Evolutionary conservation across 331 rosid species (phyloP).

Genomic region (Quercus lobata): DNA sequence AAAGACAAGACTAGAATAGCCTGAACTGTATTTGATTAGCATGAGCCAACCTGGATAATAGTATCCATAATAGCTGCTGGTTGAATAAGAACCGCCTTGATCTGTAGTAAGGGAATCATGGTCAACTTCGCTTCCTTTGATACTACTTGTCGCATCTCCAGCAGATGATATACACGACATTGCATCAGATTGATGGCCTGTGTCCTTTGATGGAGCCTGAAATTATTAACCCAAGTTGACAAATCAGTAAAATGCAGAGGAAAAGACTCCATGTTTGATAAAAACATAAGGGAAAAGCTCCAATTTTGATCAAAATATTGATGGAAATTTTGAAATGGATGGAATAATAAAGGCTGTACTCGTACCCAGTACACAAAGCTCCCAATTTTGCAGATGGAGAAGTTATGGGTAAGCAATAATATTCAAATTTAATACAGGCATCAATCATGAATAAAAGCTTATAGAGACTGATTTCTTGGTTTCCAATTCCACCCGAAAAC

Average conservation of each 20-base stretch:
- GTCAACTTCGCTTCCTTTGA: slow-evolving; percentile 49
- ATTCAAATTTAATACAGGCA: too few species aligned
- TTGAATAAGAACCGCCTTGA: slow-evolving; percentile 35
- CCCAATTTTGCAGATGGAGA: too few species aligned
- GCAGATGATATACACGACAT: slow-evolving; percentile 55
- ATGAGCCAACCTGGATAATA: slow-evolving; percentile 65
- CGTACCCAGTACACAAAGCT: too few species aligned
- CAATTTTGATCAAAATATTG: not conserved
- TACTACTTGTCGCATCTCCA: slow-evolving; percentile 48
- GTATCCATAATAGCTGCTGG: slow-evolving; percentile 56
- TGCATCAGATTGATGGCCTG: slow-evolving; percentile 61
- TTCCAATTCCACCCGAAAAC: too few species aligned
- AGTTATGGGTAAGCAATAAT: not conserved
- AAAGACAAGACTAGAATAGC: slow-evolving; percentile 5
- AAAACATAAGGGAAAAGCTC: not conserved
- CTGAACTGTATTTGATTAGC: slow-evolving; percentile 3
- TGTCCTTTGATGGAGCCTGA: slow-evolving; percentile 51
- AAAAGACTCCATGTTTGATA: not conserved
- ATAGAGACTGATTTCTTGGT: too few species aligned
- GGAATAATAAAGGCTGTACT: not conserved
- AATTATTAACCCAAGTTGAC: slow-evolving; percentile 15
- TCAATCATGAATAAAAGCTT: too few species aligned
- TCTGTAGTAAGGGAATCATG: slow-evolving; percentile 34
- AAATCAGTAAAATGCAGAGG: not conserved
- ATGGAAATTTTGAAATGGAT: not conserved